Evolutionary conservation across 1,139 yeast species (phyloP), one percentile per base, ranked within the genome.

Genomic region (Yamadazyma triangularis): DNA sequence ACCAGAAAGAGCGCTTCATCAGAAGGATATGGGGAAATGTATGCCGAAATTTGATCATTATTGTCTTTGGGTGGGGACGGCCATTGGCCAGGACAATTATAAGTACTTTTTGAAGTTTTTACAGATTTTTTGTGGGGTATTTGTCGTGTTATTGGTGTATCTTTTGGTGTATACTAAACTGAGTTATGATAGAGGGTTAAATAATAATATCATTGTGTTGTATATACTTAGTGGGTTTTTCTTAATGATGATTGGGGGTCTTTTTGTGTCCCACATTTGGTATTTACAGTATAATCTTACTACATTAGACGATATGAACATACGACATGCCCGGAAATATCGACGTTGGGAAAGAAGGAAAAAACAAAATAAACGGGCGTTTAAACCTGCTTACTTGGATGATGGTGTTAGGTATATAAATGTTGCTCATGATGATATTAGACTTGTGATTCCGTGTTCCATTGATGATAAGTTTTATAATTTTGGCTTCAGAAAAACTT

Each of bases 11-110:
- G 45, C 77, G 2, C 79, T 71, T 39, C 87, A 77, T 45, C 77
- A 81, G 39, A 62, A 64, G 13, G 59, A 64, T 27, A 30, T 53
- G 33, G 59, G 60, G 0, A 45, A 50, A 24, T 77, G 82, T 42
- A 70, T 79, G 0, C 70, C 77, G 2, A 60, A 70, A 35, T 74
- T 76, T 48, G 91, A 82, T 48, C 91, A 82, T 48, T 76, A 64
- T 44, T 82, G 91, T 48, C 42, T 73, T 3, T 79, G 80, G 77
- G 51, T 81, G 4, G 87, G 87, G 0, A 49, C 62, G 0, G 69
- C 70, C 2, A 65, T 82, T 16, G 88, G 86, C 0, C 64, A 67
- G 34, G 45, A 51, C 25, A 82, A 82, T 50, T 77, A 75, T 45
- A 38, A 63, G 23, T 53, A 57, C 13, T 82, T 81, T 40, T 33